Base-by-base conservation (phyloP, 768 basidiomycete species). In the Lactarius psammicola region DNA sequence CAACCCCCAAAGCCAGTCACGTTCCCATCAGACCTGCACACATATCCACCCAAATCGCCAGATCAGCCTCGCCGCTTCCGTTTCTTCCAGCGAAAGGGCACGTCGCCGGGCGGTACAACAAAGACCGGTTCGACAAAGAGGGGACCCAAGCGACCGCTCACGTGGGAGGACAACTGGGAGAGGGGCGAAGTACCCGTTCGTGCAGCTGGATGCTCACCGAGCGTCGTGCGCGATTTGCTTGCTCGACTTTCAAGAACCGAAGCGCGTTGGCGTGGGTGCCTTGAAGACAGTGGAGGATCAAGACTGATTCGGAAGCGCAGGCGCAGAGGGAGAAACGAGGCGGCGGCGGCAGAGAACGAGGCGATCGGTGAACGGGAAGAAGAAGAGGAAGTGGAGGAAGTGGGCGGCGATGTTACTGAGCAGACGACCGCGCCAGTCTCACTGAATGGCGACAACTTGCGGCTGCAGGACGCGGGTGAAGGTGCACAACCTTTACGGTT, bases 151-250 rank as follows among this genome's bases (percentile, higher is more conserved):
- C 78, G 75, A 30, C 79, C 80, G 11, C 76, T 81, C 68, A 81
- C 82, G 17, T 93, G 90, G 89, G 88, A 92, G 69, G 87, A 87
- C 61, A 80, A 85, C 59, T 94, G 90, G 88, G 91, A 91, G 71
- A 80, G 82, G 51, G 82, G 84, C 44, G 86, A n/a, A 87, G 59
- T 89, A 89, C 74, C 92, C 92, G 1, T 93, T 94, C 74, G 89
- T 94, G 40, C 78, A 88, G 51, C 80, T 94, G 42, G 90, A 92
- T 69, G 88, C 85, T 28, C 92, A 94, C 72, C 87, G 92, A 60
- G 92, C 92, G 4, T 84, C 87, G 18, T 94, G 92, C 74, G 89
- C 90, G 30, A 90, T 93, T 61, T 94, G 92, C 74, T 77, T 94
- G 69, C 81, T 89, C 82, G 92, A 94, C 74, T 94, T 92, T 68